Conservation (phyloP, 129 eudicot species). For the Flaveria brownii region DNA sequence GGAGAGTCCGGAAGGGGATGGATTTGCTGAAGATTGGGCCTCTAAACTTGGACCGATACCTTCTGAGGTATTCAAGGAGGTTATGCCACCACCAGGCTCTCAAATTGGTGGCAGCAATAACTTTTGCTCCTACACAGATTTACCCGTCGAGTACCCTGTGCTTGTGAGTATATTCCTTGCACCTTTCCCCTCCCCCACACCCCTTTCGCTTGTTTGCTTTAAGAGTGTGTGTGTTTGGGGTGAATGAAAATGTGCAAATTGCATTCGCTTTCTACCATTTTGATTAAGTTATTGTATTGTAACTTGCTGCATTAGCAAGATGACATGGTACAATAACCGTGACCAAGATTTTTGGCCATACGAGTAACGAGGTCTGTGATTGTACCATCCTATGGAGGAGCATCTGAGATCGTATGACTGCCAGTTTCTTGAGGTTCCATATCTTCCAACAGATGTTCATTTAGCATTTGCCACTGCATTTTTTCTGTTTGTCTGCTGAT, state of each 20-base stretch:
- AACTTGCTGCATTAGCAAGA: constrained; percentile 8
- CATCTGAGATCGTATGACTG: background rate
- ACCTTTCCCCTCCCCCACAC: background rate
- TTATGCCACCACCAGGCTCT: constrained; percentile 28
- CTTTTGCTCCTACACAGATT: constrained; percentile 20
- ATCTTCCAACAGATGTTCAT: background rate
- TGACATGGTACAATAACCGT: background rate
- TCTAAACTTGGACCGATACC: constrained; percentile 63
- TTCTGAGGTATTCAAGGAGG: constrained; percentile 39
- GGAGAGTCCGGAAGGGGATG: constrained; percentile 65
- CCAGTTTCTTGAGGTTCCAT: background rate
- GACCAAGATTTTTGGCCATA: background rate
- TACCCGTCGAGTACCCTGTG: constrained; percentile 32
- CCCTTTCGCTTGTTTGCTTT: background rate
- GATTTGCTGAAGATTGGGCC: constrained; percentile 59
- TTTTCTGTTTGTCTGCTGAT: background rate
- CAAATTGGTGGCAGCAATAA: constrained; percentile 30
- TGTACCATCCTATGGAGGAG: background rate
- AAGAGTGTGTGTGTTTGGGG: constrained; percentile 1
- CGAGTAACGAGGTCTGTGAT: background rate
- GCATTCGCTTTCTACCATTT: background rate
- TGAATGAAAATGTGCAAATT: background rate
- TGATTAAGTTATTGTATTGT: background rate
- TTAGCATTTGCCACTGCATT: background rate
- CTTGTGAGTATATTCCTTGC: constrained; percentile 30